These are phyloP conservation scores for Dryadomyces quercus-mongolicae DNA, from an alignment of 2,329 filamentous ascomycete genomes.

Conservation along the genomic window DNA sequence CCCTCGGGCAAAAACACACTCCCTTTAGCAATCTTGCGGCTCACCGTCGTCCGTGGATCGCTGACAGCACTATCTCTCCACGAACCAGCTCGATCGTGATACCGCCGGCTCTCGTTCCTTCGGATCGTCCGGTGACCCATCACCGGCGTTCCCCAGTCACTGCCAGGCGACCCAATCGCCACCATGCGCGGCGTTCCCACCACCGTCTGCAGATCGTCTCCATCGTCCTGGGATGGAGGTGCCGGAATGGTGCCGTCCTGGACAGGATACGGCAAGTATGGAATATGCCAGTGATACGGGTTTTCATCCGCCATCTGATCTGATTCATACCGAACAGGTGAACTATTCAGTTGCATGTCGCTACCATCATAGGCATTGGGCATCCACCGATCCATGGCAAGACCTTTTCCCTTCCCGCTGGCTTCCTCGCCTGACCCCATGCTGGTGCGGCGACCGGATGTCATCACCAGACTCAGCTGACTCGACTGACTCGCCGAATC, in stretches of 20 bases:
- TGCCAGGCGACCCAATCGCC: background rate
- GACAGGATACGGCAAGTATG: slow-evolving; percentile 7
- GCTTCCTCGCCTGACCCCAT: too few relatives aligned
- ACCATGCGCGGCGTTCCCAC: slow-evolving; percentile 1
- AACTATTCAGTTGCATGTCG: background rate
- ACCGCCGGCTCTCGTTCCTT: slow-evolving; percentile 24
- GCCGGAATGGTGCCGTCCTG: slow-evolving; percentile 13
- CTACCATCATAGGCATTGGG: background rate
- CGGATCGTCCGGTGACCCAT: slow-evolving; percentile 26
- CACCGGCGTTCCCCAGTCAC: background rate
- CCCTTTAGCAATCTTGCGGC: slow-evolving; percentile 25
- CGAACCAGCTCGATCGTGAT: slow-evolving; percentile 30
- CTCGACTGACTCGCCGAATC: slow-evolving; percentile 29
- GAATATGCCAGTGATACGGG: slow-evolving; percentile 26
- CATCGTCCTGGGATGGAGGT: slow-evolving; percentile 5
- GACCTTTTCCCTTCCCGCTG: background rate
- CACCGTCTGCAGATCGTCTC: slow-evolving; percentile 5
- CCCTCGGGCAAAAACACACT: slow-evolving; percentile 16
- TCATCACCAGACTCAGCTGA: slow-evolving; percentile 15
- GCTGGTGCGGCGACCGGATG: background rate
- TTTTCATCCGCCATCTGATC: slow-evolving; percentile 9
- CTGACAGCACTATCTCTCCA: slow-evolving; percentile 28
- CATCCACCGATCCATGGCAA: background rate
- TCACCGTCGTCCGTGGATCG: slow-evolving; percentile 29
- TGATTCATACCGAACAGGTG: background rate